Conservation (phyloP, 495 filamentous ascomycete species). For the Evansstolkia leycettana region DNA sequence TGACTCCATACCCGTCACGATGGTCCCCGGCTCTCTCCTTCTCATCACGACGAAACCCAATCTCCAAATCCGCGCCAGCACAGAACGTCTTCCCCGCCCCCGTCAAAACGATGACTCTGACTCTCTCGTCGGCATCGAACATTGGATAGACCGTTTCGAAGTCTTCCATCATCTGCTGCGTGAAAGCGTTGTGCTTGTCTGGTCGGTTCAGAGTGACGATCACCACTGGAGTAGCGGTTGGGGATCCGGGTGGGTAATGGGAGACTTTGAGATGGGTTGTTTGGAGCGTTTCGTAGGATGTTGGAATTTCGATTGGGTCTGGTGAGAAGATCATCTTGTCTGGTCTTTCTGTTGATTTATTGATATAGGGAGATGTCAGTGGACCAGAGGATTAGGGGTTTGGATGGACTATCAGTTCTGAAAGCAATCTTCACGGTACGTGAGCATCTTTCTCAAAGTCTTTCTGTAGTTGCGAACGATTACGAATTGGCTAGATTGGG, state of each 20-base stretch:
- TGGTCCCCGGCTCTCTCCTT: too few relatives aligned
- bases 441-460: too few relatives aligned
- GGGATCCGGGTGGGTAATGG: not conserved
- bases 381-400: too few relatives aligned
- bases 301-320: not conserved
- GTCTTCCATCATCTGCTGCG: not conserved
- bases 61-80: slow-evolving; percentile 37
- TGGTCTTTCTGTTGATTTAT: too few relatives aligned
- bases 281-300: not conserved
- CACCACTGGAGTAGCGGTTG: not conserved
- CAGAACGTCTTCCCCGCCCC: slow-evolving; percentile 36
- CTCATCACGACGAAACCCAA: too few relatives aligned
- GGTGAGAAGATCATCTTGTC: too few relatives aligned
- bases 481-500: too few relatives aligned
- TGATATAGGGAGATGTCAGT: too few relatives aligned
- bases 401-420: too few relatives aligned
- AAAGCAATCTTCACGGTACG: too few relatives aligned
- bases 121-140: slow-evolving; percentile 14
- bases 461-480: too few relatives aligned
- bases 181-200: not conserved
- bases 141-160: not conserved
- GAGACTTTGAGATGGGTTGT: not conserved
- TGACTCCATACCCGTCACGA: too few relatives aligned
- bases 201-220: not conserved
- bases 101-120: slow-evolving; percentile 35